phyloP scores from a whole-genome alignment of 176 grass and related monocot species.

The Chrysopogon serrulatus region DNA sequence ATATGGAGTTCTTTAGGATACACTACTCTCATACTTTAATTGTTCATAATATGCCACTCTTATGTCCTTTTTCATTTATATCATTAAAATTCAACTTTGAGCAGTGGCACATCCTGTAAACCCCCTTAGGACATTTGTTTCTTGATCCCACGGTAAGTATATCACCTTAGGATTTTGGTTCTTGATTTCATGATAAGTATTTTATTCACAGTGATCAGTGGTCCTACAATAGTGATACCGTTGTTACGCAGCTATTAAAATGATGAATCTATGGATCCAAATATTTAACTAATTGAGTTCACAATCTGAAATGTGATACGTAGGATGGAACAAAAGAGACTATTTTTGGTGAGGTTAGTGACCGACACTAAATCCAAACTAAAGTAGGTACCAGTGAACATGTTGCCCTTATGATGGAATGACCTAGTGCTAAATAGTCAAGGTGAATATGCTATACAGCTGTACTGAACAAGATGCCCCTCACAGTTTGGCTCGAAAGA shows the following conservation, averaged over 20 bases:
- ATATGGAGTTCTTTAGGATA: background rate
- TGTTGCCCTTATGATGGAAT: background rate
- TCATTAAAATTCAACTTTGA: background rate
- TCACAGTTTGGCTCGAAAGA: background rate
- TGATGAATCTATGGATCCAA: background rate
- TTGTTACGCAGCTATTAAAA: background rate
- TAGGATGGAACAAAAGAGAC: background rate
- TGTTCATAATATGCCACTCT: background rate
- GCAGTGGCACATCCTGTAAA: background rate
- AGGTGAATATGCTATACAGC: background rate
- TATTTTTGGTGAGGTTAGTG: background rate
- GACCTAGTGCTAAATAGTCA: background rate
- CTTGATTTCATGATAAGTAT: slow-evolving; percentile 10
- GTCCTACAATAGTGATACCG: background rate
- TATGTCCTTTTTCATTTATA: background rate
- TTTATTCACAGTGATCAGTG: slow-evolving; percentile 11
- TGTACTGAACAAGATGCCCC: background rate
- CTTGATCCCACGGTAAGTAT: background rate
- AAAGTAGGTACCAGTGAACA: background rate
- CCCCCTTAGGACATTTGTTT: background rate
- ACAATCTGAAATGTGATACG: slow-evolving; percentile 4
- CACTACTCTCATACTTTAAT: background rate
- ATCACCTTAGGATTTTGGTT: background rate
- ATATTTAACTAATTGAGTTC: slow-evolving; percentile 5
- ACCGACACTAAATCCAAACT: background rate